Percentiles rank a stretch among this genome's conserved stretches.
These are phyloP conservation scores for Sordariomycetes sp. DNA, from an alignment of 2,329 filamentous ascomycete species.

Conservation along the genomic window DNA sequence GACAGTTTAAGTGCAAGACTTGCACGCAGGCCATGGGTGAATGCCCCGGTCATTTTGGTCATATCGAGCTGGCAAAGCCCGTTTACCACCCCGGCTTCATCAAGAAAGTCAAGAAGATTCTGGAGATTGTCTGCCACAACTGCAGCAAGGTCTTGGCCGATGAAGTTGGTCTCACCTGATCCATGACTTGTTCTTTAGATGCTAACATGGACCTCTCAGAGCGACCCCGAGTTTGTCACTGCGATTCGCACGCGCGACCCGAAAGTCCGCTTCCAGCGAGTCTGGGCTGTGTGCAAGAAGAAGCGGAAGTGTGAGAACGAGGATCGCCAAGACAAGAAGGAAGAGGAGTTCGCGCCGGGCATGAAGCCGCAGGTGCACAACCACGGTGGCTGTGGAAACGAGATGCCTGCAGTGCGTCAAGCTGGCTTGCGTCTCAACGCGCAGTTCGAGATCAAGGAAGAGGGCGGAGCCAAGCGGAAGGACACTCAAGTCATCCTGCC, in stretches of 20 bases:
- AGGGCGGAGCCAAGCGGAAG: constrained; percentile 64
- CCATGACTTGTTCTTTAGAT: constrained; percentile 42
- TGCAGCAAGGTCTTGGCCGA: constrained; percentile 97
- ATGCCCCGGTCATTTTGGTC: constrained; percentile 96
- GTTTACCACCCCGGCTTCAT: constrained; percentile 95
- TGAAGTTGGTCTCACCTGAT: constrained; percentile 73
- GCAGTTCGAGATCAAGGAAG: constrained; percentile 53
- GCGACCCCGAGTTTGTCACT: constrained; percentile 72
- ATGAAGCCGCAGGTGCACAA: constrained; percentile 39
- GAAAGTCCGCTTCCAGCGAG: constrained; percentile 85
- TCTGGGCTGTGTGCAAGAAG: constrained; percentile 88
- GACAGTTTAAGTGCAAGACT: constrained; percentile 90
- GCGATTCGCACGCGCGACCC: constrained; percentile 82
- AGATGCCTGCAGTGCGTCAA: constrained; percentile 80
- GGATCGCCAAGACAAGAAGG: constrained; percentile 57
- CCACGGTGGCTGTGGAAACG: constrained; percentile 91
- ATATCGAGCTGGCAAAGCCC: constrained; percentile 94
- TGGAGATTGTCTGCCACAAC: constrained; percentile 98
- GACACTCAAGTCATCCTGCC: constrained; percentile 80
- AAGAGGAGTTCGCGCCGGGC: constrained; percentile 56
- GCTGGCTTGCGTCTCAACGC: constrained; percentile 76
- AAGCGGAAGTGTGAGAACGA: constrained; percentile 80
- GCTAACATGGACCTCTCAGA: constrained; percentile 58
- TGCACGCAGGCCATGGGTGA: constrained; percentile 93
- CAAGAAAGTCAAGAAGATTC: constrained; percentile 97